A percentile compares a stretch with the other conserved stretches of the same genome.
Evolutionary conservation across 768 basidiomycete species (phyloP).

Genomic region (Astraeus odoratus): DNA sequence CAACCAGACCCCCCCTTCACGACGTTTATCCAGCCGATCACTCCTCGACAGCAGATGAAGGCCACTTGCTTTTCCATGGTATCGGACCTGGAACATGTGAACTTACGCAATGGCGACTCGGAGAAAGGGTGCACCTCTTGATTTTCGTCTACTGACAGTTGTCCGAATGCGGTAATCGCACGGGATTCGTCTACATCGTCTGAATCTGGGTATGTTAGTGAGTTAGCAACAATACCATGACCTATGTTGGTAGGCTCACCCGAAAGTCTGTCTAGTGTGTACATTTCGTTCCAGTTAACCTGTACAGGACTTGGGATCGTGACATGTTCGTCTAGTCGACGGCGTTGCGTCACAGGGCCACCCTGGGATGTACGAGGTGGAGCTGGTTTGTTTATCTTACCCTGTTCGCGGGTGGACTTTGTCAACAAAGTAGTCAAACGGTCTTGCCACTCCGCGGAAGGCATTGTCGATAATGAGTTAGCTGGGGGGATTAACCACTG

Average conservation of each 20-base stretch:
- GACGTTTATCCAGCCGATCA: slow-evolving; percentile 59
- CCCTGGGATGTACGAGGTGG: slow-evolving; percentile 24
- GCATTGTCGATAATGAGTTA: slow-evolving; percentile 51
- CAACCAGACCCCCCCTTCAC: slow-evolving; percentile 64
- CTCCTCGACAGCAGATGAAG: slow-evolving; percentile 65
- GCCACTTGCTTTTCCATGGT: slow-evolving; percentile 74
- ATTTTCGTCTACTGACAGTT: slow-evolving; percentile 69
- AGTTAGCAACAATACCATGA: slow-evolving; percentile 6
- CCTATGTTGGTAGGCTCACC: slow-evolving; percentile 15
- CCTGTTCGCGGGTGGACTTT: slow-evolving; percentile 14
- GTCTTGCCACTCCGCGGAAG: slow-evolving; percentile 77
- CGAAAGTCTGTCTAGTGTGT: slow-evolving; percentile 44
- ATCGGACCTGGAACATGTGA: slow-evolving; percentile 56
- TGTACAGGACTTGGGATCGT: slow-evolving; percentile 12
- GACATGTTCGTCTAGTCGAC: slow-evolving; percentile 33
- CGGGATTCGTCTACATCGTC: slow-evolving; percentile 33
- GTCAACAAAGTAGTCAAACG: slow-evolving; percentile 53
- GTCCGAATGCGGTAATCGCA: slow-evolving; percentile 56
- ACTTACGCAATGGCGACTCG: not conserved
- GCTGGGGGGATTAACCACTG: slow-evolving; percentile 30
- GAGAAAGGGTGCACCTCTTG: slow-evolving; percentile 43
- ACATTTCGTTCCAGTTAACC: slow-evolving; percentile 54
- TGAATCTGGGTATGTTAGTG: slow-evolving; percentile 23
- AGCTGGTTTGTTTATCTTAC: slow-evolving; percentile 4
- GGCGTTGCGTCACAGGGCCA: slow-evolving; percentile 37